Percentiles rank a stretch among this genome's conserved stretches.
phyloP scores from a whole-genome alignment of 208 protist genomes.

The Blastocrithidia nonstop region DNA sequence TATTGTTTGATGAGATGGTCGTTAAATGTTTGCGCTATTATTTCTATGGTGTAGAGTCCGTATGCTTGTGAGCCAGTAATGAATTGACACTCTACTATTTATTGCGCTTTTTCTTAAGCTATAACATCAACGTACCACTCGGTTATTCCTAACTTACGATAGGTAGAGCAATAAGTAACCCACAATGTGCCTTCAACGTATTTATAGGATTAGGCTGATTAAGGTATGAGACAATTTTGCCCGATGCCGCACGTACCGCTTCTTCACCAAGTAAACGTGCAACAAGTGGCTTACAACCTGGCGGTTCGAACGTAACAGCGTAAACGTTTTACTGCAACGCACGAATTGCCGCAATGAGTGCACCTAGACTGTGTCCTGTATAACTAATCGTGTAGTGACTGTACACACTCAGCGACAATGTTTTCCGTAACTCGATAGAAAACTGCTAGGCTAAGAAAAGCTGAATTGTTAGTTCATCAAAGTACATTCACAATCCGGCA shows the following conservation, averaged over 20 bases:
- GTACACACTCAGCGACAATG: constrained; percentile 7
- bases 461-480: constrained; percentile 79
- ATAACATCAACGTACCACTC: background rate
- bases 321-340: constrained; percentile 60
- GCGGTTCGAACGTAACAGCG: constrained; percentile 79
- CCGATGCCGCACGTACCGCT: constrained; percentile 13
- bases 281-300: constrained; percentile 55
- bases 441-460: constrained; percentile 78
- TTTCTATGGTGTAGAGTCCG: no score
- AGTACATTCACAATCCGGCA: constrained; percentile 80
- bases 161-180: constrained; percentile 64
- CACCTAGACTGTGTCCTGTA: constrained; percentile 83
- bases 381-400: constrained; percentile 33
- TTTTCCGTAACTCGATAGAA: constrained; percentile 52
- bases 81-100: no score
- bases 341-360: constrained; percentile 63
- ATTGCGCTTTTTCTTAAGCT: no score
- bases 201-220: constrained; percentile 81
- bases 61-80: no score
- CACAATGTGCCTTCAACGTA: constrained; percentile 73
- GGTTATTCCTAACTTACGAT: constrained; percentile 5
- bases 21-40: no score
- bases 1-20: no score
- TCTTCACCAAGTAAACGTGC: constrained; percentile 11
- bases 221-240: constrained; percentile 59